Conservation (phyloP, 108 stramenopile genomes). For the Seminavis robusta region DNA sequence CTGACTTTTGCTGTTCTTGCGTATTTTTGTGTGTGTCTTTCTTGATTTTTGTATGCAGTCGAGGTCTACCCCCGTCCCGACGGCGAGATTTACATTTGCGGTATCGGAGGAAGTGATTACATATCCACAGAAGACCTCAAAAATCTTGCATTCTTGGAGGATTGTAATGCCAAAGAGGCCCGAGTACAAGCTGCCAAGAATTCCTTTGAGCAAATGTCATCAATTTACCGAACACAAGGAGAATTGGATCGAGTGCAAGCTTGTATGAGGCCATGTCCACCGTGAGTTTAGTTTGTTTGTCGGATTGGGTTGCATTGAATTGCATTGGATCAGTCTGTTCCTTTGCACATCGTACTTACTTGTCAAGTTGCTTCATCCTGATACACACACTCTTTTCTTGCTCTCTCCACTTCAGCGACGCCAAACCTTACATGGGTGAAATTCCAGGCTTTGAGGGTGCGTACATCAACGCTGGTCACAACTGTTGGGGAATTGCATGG, state of each 20-base stretch:
- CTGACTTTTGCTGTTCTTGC: background rate
- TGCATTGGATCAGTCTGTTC: too few relatives aligned
- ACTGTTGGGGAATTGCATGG: conserved; percentile 98
- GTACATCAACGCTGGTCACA: conserved; percentile 93
- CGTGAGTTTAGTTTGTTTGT: too few relatives aligned
- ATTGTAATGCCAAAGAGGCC: conserved; percentile 65
- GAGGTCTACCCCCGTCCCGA: conserved; percentile 87
- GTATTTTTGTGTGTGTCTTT: background rate
- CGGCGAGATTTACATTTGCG: conserved; percentile 92
- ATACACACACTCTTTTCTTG: background rate
- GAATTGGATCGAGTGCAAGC: conserved; percentile 53
- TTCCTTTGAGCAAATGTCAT: conserved; percentile 72
- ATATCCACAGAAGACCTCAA: conserved; percentile 78
- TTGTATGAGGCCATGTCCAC: conserved; percentile 78
- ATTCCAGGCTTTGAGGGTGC: conserved; percentile 80
- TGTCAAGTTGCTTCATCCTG: background rate
- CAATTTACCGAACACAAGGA: conserved; percentile 47
- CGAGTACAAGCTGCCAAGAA: conserved; percentile 77
- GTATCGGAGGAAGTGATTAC: conserved; percentile 93
- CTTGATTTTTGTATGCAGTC: conserved; percentile 24
- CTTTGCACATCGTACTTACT: too few relatives aligned
- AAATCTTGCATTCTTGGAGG: conserved; percentile 73
- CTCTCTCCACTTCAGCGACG: conserved; percentile 40
- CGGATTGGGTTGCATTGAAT: too few relatives aligned
- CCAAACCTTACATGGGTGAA: conserved; percentile 88